Evolutionary conservation across 2,329 filamentous ascomycete species (phyloP).

Genomic region (Fusarium devonianum): DNA sequence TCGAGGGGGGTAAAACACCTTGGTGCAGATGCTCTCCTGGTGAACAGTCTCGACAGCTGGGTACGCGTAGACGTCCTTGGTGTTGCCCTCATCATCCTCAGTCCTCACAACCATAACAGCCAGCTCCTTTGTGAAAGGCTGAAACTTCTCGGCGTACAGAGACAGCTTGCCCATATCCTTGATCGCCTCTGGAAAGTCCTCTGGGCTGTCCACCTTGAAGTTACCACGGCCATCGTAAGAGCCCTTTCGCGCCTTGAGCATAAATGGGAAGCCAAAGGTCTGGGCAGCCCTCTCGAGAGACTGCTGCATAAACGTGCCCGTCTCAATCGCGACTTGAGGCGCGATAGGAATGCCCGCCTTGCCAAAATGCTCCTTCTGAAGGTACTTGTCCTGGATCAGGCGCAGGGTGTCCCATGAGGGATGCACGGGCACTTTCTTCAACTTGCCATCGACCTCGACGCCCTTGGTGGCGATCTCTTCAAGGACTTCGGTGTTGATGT

Average conservation of each 20-base stretch:
- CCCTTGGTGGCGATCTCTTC: conserved; percentile 78
- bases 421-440: conserved; percentile 68
- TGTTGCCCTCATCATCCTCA: conserved; percentile 66
- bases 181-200: conserved; percentile 68
- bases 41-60: conserved; percentile 94
- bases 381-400: conserved; percentile 91
- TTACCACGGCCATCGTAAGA: conserved; percentile 90
- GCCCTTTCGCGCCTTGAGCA: conserved; percentile 90
- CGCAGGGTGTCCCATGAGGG: conserved; percentile 87
- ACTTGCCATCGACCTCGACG: conserved; percentile 51
- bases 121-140: conserved; percentile 83
- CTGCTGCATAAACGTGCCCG: conserved; percentile 60
- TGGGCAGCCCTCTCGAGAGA: conserved; percentile 70
- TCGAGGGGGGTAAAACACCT: conserved; percentile 85
- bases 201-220: conserved; percentile 56
- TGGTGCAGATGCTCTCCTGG: conserved; percentile 93
- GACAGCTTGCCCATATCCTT: conserved; percentile 72
- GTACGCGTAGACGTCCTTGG: conserved; percentile 70
- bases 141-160: conserved; percentile 90
- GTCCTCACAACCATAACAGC: conserved; percentile 96
- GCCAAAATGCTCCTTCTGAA: conserved; percentile 82
- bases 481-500: conserved; percentile 87
- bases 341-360: conserved; percentile 75
- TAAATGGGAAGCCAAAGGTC: conserved; percentile 80
- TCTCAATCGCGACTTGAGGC: conserved; percentile 69